phyloP scores from a whole-genome alignment of 495 filamentous ascomycete genomes.

The Aspergillus conjunctus region DNA sequence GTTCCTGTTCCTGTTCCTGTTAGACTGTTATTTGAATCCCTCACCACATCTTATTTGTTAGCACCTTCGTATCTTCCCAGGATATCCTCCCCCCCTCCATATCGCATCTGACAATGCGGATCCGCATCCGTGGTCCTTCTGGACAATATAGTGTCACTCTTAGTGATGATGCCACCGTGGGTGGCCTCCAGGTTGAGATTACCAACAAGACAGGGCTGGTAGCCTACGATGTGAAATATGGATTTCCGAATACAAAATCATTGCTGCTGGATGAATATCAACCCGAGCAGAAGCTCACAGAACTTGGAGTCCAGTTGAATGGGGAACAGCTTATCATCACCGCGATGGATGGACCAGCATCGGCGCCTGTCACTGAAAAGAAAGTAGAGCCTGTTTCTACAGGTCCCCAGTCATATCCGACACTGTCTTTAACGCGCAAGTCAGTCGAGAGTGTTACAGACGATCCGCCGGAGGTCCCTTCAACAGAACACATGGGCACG shows the following conservation, averaged over 20 bases:
- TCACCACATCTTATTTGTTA: not conserved
- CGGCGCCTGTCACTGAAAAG: slow-evolving; percentile 24
- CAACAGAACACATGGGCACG: slow-evolving; percentile 62
- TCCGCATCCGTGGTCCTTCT: slow-evolving; percentile 63
- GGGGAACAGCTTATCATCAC: slow-evolving; percentile 81
- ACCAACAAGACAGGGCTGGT: slow-evolving; percentile 52
- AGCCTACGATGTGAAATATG: slow-evolving; percentile 77
- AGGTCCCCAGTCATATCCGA: slow-evolving; percentile 23
- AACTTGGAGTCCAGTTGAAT: slow-evolving; percentile 68
- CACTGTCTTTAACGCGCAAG: slow-evolving; percentile 26
- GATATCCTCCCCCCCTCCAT: not conserved
- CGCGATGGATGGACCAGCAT: slow-evolving; percentile 39
- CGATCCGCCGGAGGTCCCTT: slow-evolving; percentile 71
- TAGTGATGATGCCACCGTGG: slow-evolving; percentile 64
- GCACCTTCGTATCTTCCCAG: not conserved
- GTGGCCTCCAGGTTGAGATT: slow-evolving; percentile 61
- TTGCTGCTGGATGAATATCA: slow-evolving; percentile 59
- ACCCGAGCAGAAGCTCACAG: slow-evolving; percentile 48
- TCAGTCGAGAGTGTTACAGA: slow-evolving; percentile 28
- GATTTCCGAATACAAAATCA: slow-evolving; percentile 73
- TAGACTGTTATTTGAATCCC: not conserved
- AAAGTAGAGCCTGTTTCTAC: slow-evolving; percentile 26
- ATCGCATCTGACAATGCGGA: slow-evolving; percentile 49
- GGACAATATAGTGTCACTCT: slow-evolving; percentile 66
- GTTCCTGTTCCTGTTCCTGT: slow-evolving; percentile 6